phyloP scores from a whole-genome alignment of 2,329 filamentous ascomycete genomes.

The Pyricularia pennisetigena region DNA sequence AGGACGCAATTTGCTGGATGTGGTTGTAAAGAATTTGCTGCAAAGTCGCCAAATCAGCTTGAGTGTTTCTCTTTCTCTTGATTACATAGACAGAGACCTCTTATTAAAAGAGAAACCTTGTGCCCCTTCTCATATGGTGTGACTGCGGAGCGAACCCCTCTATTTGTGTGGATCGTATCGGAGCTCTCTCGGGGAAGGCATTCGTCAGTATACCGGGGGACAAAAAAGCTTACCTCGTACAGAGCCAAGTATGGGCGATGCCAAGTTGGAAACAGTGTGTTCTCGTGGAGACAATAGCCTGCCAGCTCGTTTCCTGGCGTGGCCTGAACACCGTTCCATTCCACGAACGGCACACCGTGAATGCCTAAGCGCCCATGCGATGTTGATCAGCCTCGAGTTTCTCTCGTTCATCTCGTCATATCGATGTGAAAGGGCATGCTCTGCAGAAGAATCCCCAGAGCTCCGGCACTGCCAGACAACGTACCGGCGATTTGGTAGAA shows the following conservation, averaged over 20 bases:
- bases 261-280: conserved; percentile 71
- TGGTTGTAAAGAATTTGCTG: conserved; percentile 28
- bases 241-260: conserved; percentile 69
- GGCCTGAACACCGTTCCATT: conserved; percentile 42
- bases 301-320: conserved; percentile 40
- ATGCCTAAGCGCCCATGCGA: conserved; percentile 43
- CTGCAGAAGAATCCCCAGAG: background rate
- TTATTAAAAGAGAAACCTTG: background rate
- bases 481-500: conserved; percentile 72
- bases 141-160: no score
- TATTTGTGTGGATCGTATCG: background rate
- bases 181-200: background rate
- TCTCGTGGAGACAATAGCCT: conserved; percentile 69
- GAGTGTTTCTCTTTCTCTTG: background rate
- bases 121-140: background rate
- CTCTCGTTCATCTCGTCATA: background rate
- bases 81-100: background rate
- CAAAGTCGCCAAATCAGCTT: background rate
- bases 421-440: background rate
- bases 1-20: conserved; percentile 31
- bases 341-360: conserved; percentile 61
- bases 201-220: background rate
- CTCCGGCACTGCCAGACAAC: conserved; percentile 12
- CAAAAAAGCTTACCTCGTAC: conserved; percentile 35
- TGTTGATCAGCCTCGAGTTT: background rate